A percentile compares a stretch with the other conserved stretches of the same genome.
Evolutionary conservation across 441 rosid genomes (phyloP).

Genomic region (Gossypium gossypioides): DNA sequence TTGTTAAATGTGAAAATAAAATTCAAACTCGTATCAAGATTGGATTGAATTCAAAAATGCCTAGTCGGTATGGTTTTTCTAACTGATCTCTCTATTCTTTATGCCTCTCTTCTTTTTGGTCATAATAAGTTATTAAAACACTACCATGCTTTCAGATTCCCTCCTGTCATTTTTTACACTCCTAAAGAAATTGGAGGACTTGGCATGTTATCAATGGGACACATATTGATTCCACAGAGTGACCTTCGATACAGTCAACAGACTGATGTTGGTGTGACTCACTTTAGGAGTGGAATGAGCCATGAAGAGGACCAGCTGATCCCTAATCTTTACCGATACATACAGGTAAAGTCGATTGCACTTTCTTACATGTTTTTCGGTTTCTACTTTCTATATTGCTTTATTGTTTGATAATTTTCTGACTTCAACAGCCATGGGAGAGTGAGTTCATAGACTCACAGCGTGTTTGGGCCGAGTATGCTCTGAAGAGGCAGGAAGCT

Average conservation of each 20-base stretch:
- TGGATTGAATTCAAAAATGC: constrained; percentile 96
- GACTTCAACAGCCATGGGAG: constrained; percentile 80
- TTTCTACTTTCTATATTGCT: not conserved
- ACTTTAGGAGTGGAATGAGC: constrained; percentile 99
- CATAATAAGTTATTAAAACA: not conserved
- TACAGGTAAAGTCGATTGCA: constrained; percentile 40
- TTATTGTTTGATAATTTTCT: constrained; percentile 13
- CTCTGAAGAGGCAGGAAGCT: constrained; percentile 97
- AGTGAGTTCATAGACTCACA: constrained; percentile 98
- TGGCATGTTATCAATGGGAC: constrained; percentile 99
- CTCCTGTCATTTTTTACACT: constrained; percentile 95
- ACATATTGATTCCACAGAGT: constrained; percentile 97
- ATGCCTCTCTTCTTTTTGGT: not conserved
- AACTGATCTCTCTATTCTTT: constrained; percentile 3
- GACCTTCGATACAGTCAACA: constrained; percentile 98
- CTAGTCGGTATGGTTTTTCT: constrained; percentile 56
- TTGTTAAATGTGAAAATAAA: constrained; percentile 95
- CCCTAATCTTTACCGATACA: constrained; percentile 97
- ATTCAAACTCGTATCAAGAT: constrained; percentile 96
- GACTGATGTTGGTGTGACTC: constrained; percentile 98
- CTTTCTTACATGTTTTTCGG: not conserved
- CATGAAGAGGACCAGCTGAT: constrained; percentile 97
- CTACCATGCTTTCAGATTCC: constrained; percentile 48
- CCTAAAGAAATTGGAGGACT: constrained; percentile 99
- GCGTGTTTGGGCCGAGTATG: constrained; percentile 99